phyloP scores from a whole-genome alignment of 106 monocot species.

The Narthecium ossifragum region DNA sequence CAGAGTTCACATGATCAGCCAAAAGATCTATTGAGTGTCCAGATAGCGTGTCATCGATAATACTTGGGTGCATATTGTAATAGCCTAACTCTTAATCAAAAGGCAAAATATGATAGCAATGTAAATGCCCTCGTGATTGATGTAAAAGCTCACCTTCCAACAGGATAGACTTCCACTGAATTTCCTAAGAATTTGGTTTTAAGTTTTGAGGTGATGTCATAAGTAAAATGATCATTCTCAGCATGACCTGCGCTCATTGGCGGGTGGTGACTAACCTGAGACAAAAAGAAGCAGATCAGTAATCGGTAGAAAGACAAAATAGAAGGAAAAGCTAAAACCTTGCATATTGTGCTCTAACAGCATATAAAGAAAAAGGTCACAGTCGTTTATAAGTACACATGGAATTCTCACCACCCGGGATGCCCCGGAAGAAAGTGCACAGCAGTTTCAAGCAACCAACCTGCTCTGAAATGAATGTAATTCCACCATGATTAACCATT shows the following conservation, averaged over 20 bases:
- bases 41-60: too few relatives aligned
- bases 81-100: too few relatives aligned
- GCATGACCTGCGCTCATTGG: constrained; percentile 90
- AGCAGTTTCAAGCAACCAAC: constrained; percentile 23
- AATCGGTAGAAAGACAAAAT: not conserved
- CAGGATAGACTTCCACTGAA: constrained; percentile 87
- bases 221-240: constrained; percentile 98
- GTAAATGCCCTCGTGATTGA: not conserved
- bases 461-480: constrained; percentile 91
- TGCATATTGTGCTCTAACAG: too few relatives aligned
- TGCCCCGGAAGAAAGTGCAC: too few relatives aligned
- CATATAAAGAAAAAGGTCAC: too few relatives aligned
- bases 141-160: constrained; percentile 61
- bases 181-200: constrained; percentile 96
- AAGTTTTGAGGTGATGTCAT: constrained; percentile 91
- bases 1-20: too few relatives aligned
- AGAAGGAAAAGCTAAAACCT: not conserved
- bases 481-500: constrained; percentile 82
- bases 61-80: too few relatives aligned
- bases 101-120: too few relatives aligned
- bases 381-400: too few relatives aligned
- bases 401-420: too few relatives aligned
- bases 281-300: not conserved
- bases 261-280: constrained; percentile 95
- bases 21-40: too few relatives aligned